Conservation (phyloP, 2,329 filamentous ascomycete genomes). For the Claviceps fusiformis region DNA sequence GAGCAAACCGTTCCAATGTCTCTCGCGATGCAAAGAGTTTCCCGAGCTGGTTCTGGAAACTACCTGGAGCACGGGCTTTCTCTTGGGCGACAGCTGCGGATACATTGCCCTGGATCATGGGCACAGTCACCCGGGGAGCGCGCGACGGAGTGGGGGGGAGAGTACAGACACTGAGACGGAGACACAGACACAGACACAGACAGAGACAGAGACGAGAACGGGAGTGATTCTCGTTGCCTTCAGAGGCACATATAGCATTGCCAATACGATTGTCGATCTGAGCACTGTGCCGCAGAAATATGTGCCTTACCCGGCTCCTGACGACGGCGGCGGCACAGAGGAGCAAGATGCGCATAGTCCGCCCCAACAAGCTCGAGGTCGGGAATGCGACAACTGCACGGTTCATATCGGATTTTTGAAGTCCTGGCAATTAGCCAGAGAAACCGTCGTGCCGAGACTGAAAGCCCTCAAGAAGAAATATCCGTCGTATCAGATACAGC, state of each 20-base stretch:
- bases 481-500: constrained; percentile 57
- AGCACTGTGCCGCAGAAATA: constrained; percentile 84
- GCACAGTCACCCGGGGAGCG: constrained; percentile 5
- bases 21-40: constrained; percentile 76
- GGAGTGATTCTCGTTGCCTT: constrained; percentile 68
- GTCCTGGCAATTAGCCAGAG: constrained; percentile 67
- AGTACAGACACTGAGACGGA: too few species aligned
- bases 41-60: constrained; percentile 62
- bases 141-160: constrained; percentile 7
- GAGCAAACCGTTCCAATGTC: constrained; percentile 68
- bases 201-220: constrained; percentile 6
- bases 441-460: constrained; percentile 54
- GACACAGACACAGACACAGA: too few species aligned
- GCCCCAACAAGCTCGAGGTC: constrained; percentile 12
- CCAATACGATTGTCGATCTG: constrained; percentile 82
- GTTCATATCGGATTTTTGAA: constrained; percentile 83
- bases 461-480: constrained; percentile 43
- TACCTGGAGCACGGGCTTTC: constrained; percentile 80
- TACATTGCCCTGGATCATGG: constrained; percentile 79
- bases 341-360: neutral
- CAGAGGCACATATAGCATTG: constrained; percentile 84
- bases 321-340: constrained; percentile 24
- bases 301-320: constrained; percentile 62
- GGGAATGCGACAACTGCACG: constrained; percentile 70
- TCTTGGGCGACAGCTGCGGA: constrained; percentile 83